Evolutionary conservation across 345 rosid genomes (phyloP), one percentile per base, ranked within the genome.

Genomic region (Citrus cavaleriei): DNA sequence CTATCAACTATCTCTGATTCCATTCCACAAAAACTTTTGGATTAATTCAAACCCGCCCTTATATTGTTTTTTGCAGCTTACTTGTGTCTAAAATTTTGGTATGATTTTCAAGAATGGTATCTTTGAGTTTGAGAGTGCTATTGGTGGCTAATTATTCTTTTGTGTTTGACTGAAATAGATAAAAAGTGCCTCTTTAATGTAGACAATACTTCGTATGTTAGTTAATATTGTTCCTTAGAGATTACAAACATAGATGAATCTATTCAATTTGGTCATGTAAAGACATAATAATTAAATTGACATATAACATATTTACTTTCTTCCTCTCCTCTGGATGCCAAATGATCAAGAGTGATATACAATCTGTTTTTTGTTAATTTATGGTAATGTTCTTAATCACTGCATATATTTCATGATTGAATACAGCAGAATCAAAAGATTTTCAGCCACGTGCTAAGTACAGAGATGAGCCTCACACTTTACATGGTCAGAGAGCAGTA

Each of bases 401-500:
- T 62, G 21, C 27, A 57, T 19, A 34, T 42, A 19, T 22, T 76
- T 68, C 27, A 6, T 32, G 19, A 14, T 42, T 65, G 10, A 38
- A 25, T 61, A 40, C 77, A 87, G 92, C 63, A 32, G 88, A 86
- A 73, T 40, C n/a, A 5, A 83, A 80, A 76, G 87, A 85, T 64
- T 13, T 28, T 67, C 81, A 81, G 72, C 68, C 72, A 42, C 83
- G 46, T 74, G 46, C 38, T 57, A 79, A 80, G 42, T 59, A 82
- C 65, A 35, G 72, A 18, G 73, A 70, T 25, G 93, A 91, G 80
- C 93, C 90, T 68, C 89, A 78, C 51, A 93, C 85, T 78, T 68
- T 87, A 24, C 68, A 80, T 70, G 93, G 97, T 71, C 81, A 87
- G 83, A 83, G 93, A 74, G 95, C 91, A 74, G 87, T 91, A 25